Conservation (phyloP, 495 filamentous ascomycete genomes). For the Hyaloscypha bicolor region DNA sequence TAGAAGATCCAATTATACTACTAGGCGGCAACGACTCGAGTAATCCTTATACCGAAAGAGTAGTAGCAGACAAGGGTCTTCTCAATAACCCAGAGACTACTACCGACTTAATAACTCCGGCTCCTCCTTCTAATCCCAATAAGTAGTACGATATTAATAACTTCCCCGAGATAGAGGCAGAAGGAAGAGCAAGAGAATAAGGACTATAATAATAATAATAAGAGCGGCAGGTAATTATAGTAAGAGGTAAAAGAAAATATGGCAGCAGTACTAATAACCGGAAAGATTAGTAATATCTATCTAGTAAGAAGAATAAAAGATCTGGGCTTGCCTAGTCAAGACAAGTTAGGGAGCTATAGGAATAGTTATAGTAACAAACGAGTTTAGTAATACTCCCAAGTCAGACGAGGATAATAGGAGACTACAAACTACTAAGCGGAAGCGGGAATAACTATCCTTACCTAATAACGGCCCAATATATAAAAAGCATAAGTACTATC, state of each 20-base stretch:
- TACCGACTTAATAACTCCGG: conserved; percentile 5
- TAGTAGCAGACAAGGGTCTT: neutral
- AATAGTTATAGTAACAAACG: conserved; percentile 14
- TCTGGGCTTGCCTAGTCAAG: conserved; percentile 5
- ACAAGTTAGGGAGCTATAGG: conserved; percentile 5
- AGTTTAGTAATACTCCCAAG: conserved; percentile 14
- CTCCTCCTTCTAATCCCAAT: conserved; percentile 10
- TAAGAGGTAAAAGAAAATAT: conserved; percentile 13
- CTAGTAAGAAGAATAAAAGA: conserved; percentile 9
- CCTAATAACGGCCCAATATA: conserved; percentile 20
- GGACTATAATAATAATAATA: neutral
- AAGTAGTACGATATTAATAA: conserved; percentile 19
- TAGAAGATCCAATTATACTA: too few species aligned
- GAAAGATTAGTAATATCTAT: too few species aligned
- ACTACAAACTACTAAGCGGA: conserved; percentile 25
- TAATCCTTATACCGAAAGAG: conserved; percentile 2
- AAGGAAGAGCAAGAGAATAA: too few species aligned
- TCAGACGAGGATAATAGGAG: conserved; percentile 16
- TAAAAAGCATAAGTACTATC: too few species aligned
- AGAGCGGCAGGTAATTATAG: too few species aligned
- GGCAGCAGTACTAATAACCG: conserved; percentile 5
- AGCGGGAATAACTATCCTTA: conserved; percentile 17
- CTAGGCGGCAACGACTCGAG: neutral
- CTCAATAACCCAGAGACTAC: conserved; percentile 10
- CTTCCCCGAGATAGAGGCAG: conserved; percentile 2